Conservation (phyloP, 345 rosid species). For the Eucalyptus marginata region DNA sequence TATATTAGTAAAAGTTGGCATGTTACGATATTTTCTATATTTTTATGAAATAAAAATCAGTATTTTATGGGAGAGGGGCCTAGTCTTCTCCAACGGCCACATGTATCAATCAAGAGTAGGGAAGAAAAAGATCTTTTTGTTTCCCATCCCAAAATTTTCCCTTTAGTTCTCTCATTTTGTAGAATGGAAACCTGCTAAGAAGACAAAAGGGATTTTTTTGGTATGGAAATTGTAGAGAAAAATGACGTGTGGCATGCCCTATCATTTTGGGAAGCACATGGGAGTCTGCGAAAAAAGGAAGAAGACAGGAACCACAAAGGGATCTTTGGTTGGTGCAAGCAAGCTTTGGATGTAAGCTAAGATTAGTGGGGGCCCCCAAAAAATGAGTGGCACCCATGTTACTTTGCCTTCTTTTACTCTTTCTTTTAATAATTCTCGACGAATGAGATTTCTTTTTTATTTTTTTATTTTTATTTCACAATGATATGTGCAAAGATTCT, state of each 20-base stretch:
- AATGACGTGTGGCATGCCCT: background rate
- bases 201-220: background rate
- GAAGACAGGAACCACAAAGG: background rate
- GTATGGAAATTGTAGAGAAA: background rate
- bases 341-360: background rate
- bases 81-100: background rate
- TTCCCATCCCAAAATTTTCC: background rate
- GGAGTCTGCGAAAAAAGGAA: background rate
- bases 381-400: background rate
- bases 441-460: background rate
- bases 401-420: background rate
- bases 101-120: background rate
- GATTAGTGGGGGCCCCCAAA: background rate
- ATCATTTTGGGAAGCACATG: background rate
- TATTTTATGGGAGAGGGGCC: background rate
- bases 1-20: background rate
- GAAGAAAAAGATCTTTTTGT: background rate
- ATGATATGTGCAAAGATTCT: background rate
- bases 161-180: background rate
- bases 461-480: background rate
- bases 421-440: background rate
- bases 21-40: background rate
- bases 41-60: background rate
- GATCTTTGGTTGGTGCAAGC: background rate
- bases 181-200: background rate